Conservation (phyloP, 2,329 filamentous ascomycete species). For the Alternaria panax region DNA sequence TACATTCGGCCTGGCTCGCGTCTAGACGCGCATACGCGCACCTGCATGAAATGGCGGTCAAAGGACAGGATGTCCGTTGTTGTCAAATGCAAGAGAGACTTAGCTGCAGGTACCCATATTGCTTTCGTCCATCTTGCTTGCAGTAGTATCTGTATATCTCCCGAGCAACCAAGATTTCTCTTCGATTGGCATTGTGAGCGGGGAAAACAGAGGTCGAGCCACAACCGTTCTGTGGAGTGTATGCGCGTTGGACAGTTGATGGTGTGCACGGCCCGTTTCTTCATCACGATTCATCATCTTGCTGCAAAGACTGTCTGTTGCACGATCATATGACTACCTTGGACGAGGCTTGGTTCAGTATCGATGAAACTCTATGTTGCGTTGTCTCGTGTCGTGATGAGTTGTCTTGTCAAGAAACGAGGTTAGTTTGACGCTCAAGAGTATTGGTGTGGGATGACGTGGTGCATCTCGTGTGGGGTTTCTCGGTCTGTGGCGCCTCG, state of each 20-base stretch:
- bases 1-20: conserved; percentile 1
- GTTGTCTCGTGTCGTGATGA: conserved; percentile 1
- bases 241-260: background rate
- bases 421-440: background rate
- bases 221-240: background rate
- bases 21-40: conserved; percentile 8
- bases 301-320: background rate
- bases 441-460: conserved; percentile 5
- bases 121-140: background rate
- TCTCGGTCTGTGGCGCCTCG: background rate
- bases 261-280: background rate
- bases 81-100: conserved; percentile 2
- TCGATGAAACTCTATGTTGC: background rate
- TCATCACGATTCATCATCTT: background rate
- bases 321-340: background rate
- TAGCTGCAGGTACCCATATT: conserved; percentile 18
- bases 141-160: conserved; percentile 5
- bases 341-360: background rate
- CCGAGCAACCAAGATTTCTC: background rate
- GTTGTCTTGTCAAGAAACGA: background rate
- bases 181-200: background rate
- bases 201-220: background rate
- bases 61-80: conserved; percentile 2
- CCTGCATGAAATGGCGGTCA: conserved; percentile 27
- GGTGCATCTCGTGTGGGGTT: conserved; percentile 1